Evolutionary conservation across 139 green algal genomes (phyloP), one percentile per base, ranked within the genome.

Genomic region (Deuterostichococcus epilithicus): DNA sequence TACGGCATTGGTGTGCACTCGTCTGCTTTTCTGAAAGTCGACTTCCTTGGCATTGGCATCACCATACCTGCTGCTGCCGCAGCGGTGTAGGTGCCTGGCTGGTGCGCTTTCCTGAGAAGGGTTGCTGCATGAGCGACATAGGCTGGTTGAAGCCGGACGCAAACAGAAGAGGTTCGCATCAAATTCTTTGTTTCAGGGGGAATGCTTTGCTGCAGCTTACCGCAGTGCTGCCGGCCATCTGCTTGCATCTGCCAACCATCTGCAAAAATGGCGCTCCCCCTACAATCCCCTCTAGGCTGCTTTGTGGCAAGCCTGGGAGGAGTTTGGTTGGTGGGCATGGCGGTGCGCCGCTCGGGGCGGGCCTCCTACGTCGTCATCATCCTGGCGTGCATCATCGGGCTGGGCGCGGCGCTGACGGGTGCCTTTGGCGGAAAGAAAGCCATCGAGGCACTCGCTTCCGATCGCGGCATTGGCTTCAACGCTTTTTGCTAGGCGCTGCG

Each of bases 321-420:
- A 1, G 67, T 80, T 8, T 59, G 42, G 36, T 30, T 80, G 33
- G 58, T 80, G 3, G 58, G 52, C n/a, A 37, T 37, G 13, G 37
- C 59, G 30, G 47, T 85, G 25, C 63, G 68, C 5, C 37, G n/a
- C 13, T 74, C 73, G 66, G 76, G 72, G 44, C 70, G 70, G 1
- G 65, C 78, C 32, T 79, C 75, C n/a, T 68, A 84, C 22, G 60
- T 86, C 6, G 78, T 86, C 28, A 28, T 84, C 20, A 36, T 86
- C 33, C 59, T 86, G 35, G 69, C 71, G 22, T 42, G n/a, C 6
- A 52, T 84, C 15, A 82, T 86, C n/a, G 82, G 67, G 52, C n/a
- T 38, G 0, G 82, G 78, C 52, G 73, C 72, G 4, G 30, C 37
- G 20, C 42, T 83, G 23, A 84, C 81, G 20, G 77, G 45, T 33